Evolutionary conservation across 441 rosid genomes (phyloP), one percentile per base, ranked within the genome.

Genomic region (Brassica hybrid): DNA sequence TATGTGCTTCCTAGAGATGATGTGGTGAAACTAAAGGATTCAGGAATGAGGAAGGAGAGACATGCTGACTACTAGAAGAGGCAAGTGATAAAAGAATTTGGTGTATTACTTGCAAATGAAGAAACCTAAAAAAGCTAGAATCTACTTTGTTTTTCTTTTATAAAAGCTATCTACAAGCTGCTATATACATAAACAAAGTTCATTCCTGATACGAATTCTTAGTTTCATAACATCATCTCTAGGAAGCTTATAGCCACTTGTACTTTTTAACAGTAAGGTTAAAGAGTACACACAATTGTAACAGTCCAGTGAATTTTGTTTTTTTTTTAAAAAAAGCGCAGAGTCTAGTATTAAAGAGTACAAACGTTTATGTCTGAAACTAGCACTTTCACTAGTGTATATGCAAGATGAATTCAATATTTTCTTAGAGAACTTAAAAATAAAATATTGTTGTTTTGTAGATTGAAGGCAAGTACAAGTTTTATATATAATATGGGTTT

Each of bases 41-140:
- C 50, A 43, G 50, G 50, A 43, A 12, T 43, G 50, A 43, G 50
- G 50, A 43, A 43, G 50, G 50, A 43, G 50, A 43, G 50, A 43
- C 50, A 43, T 11, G 56, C 14, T 9, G 56, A 50, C 18, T 50
- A 50, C 56, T n/a, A 50, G 18, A 50, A 6, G 56, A 50, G 56
- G 56, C 56, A n/a, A 2, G 56, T 50, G 56, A 14, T n/a, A 50
- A n/a, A n/a, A 12, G 56, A 50, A 50, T 50, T n/a, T 50, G 18
- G 56, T 50, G 18, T 50, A n/a, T 50, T 50, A n/a, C 56, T 50
- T n/a, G 56, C 56, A 50, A 50, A 50, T 50, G 56, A 50, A 50
- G 56, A 50, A 50, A 50, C 56, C 56, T 50, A 50, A 50, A 13
- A 34, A 48, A 41, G 56, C 56, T 50, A 50, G 13, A 50, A 14